Conservation (phyloP, 495 filamentous ascomycete species). For the Sordaria brevicollis region DNA sequence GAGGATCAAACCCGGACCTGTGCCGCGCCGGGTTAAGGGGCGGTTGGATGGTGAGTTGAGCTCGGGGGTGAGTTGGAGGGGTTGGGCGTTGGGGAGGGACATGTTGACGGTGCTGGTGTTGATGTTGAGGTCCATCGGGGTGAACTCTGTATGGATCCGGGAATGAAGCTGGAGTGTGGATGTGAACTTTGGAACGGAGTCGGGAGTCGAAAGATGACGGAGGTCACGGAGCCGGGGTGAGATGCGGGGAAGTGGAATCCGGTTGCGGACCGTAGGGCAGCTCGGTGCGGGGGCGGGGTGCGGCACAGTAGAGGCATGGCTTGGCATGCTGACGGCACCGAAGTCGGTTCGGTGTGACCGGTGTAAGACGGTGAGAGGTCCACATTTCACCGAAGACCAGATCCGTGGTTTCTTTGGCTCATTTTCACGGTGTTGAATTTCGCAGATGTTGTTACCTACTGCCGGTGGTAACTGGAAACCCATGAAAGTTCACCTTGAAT, state of each 20-base stretch:
- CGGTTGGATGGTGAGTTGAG: constrained; percentile 30
- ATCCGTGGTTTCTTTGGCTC: not conserved
- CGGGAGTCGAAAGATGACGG: not conserved
- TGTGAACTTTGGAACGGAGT: not conserved
- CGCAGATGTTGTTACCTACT: not conserved
- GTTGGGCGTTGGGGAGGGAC: not conserved
- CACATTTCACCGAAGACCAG: not conserved
- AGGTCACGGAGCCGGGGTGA: not conserved
- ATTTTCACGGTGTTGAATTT: not conserved
- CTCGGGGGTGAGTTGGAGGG: not conserved
- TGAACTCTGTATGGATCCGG: not conserved
- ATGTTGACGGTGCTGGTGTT: too few species aligned
- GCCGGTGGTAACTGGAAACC: too few species aligned
- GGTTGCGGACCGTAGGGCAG: not conserved
- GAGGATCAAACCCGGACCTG: constrained; percentile 45
- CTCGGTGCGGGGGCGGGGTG: not conserved
- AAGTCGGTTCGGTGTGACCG: too few species aligned
- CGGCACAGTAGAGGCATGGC: not conserved
- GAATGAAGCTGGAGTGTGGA: not conserved
- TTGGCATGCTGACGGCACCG: not conserved
- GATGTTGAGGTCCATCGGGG: too few species aligned
- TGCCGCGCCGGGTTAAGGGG: constrained; percentile 47
- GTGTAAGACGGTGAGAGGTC: not conserved
- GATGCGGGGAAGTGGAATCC: not conserved
- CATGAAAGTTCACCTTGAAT: too few species aligned